Evolutionary conservation across 2,329 filamentous ascomycete species (phyloP).

Genomic region (Cladosporium oxysporum): DNA sequence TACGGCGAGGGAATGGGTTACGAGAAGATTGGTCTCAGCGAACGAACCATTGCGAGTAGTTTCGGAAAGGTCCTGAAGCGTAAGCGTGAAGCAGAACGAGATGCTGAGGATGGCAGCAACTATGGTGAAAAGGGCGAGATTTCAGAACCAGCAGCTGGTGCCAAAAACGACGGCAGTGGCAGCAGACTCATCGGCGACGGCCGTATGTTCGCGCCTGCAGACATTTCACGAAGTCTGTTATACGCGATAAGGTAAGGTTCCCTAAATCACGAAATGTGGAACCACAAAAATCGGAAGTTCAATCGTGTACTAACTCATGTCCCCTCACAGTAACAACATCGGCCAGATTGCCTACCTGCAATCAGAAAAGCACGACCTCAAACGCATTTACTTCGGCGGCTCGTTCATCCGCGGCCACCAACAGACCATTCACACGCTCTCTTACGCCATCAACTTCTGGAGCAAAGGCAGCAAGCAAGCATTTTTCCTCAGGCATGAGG

Average conservation of each 20-base stretch:
- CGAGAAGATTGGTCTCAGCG: slow-evolving; percentile 93
- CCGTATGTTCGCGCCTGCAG: slow-evolving; percentile 70
- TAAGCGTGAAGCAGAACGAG: slow-evolving; percentile 79
- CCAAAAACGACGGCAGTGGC: slow-evolving; percentile 33
- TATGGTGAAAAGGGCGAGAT: slow-evolving; percentile 43
- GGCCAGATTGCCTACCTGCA: slow-evolving; percentile 98
- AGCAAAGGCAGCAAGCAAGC: slow-evolving; percentile 90
- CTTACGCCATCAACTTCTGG: slow-evolving; percentile 98
- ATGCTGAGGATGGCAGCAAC: slow-evolving; percentile 71
- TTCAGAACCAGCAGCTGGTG: slow-evolving; percentile 28
- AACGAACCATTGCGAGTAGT: slow-evolving; percentile 90
- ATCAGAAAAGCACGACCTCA: slow-evolving; percentile 86
- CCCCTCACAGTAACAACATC: slow-evolving; percentile 81
- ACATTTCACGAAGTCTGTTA: slow-evolving; percentile 86
- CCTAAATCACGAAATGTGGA: not conserved
- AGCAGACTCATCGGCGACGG: slow-evolving; percentile 40
- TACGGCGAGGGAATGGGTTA: slow-evolving; percentile 97
- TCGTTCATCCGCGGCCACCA: slow-evolving; percentile 95
- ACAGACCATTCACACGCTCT: slow-evolving; percentile 96
- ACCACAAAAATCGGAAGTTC: not conserved
- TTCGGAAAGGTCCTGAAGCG: slow-evolving; percentile 96
- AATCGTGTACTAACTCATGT: not conserved
- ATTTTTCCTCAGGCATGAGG: slow-evolving; percentile 93
- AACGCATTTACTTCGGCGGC: slow-evolving; percentile 95
- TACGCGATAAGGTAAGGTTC: slow-evolving; percentile 73